phyloP scores from a whole-genome alignment of 495 filamentous ascomycete genomes.

The Tuber umbilicatum region DNA sequence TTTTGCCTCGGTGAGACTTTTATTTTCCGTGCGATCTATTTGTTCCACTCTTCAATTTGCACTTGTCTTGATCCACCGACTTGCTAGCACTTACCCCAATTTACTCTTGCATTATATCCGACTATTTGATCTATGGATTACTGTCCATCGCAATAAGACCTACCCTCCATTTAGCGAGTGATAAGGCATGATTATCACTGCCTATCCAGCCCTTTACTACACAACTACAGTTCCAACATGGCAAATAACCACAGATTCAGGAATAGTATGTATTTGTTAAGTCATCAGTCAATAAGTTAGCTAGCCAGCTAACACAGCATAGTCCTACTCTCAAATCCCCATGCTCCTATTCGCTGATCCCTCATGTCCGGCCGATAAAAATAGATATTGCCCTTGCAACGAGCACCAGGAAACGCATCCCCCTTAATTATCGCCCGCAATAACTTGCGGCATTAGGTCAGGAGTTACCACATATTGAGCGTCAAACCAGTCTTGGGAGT shows the following conservation, averaged over 20 bases:
- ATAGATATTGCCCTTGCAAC: neutral
- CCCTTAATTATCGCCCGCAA: neutral
- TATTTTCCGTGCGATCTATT: neutral
- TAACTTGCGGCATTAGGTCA: neutral
- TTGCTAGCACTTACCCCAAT: too few relatives aligned
- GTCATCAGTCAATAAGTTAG: neutral
- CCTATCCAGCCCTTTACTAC: neutral
- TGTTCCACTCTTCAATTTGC: too few relatives aligned
- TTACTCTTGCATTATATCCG: neutral
- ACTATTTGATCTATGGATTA: neutral
- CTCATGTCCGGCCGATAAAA: neutral
- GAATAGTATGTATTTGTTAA: neutral
- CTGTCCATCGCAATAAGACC: neutral
- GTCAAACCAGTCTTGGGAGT: constrained; percentile 24
- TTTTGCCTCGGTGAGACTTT: neutral
- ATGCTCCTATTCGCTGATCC: neutral
- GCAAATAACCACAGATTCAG: neutral
- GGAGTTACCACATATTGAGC: constrained; percentile 21
- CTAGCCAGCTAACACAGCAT: neutral
- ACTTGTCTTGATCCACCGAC: too few relatives aligned
- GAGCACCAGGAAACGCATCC: neutral
- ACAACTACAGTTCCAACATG: neutral
- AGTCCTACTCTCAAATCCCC: neutral
- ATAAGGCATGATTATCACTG: neutral
- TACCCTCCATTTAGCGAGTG: neutral